Percentiles rank a stretch among this genome's conserved stretches.
Conservation (phyloP, 2,329 filamentous ascomycete genomes). For the Aureobasidium namibiae region DNA sequence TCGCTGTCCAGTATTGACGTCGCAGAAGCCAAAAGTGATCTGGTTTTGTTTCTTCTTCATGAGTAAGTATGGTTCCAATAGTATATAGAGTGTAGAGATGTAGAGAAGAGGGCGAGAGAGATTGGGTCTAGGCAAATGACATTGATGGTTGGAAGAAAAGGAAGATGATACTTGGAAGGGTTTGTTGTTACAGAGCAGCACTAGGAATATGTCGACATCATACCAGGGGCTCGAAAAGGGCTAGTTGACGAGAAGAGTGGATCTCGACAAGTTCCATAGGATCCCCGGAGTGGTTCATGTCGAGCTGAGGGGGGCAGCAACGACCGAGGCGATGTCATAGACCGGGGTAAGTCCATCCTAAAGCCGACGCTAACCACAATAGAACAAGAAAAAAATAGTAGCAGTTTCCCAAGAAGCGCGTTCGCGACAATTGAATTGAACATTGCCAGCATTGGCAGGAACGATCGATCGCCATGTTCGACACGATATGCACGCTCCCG, state of each 20-base stretch:
- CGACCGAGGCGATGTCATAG: conserved; percentile 3
- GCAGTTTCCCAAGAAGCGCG: conserved; percentile 4
- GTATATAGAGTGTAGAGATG: neutral
- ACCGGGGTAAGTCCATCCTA: conserved; percentile 4
- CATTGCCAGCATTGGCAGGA: neutral
- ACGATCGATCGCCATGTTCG: conserved; percentile 55
- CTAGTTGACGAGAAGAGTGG: conserved; percentile 1
- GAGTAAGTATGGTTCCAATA: neutral
- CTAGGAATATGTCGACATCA: conserved; percentile 10
- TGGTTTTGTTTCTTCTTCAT: conserved; percentile 15
- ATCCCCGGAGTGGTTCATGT: neutral
- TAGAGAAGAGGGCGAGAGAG: neutral
- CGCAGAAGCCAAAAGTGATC: conserved; percentile 22
- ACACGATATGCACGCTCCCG: conserved; percentile 84
- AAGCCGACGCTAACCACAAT: neutral
- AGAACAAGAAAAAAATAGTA: neutral
- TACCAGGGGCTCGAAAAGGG: neutral
- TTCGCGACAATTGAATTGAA: neutral
- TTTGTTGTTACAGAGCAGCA: neutral
- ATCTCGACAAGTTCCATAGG: conserved; percentile 3
- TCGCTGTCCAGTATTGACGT: conserved; percentile 26
- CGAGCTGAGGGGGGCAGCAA: conserved; percentile 1
- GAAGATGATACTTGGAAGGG: neutral
- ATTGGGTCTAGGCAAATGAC: neutral
- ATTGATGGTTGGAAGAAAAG: neutral